Conservation (phyloP, 83 land plant genomes). For the Larix sibirica region DNA sequence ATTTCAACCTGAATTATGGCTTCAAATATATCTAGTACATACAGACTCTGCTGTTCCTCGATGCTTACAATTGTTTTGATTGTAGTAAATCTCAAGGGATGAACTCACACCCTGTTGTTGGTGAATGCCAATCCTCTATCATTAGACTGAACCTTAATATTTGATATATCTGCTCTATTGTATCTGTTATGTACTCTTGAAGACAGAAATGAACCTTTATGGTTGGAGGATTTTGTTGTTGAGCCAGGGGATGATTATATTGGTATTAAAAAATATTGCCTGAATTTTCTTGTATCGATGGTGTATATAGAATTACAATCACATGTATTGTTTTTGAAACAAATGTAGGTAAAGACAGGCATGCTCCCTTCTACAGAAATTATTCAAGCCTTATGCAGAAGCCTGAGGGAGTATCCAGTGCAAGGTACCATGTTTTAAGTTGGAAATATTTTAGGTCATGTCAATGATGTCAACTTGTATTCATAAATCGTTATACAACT, state of each 20-base stretch:
- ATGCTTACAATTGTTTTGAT: neutral
- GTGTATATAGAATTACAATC: neutral
- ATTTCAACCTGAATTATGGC: neutral
- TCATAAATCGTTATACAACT: neutral
- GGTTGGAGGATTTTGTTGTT: neutral
- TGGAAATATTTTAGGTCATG: neutral
- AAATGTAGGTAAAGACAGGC: slow-evolving; percentile 90
- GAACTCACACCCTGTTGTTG: neutral
- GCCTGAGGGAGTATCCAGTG: slow-evolving; percentile 65
- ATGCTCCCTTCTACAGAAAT: slow-evolving; percentile 87
- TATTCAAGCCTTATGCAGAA: slow-evolving; percentile 49
- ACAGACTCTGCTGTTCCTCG: neutral
- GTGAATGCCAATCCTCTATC: too few relatives aligned
- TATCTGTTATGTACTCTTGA: neutral
- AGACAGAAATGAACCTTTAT: neutral
- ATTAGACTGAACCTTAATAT: neutral
- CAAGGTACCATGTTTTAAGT: slow-evolving; percentile 51
- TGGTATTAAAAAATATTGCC: neutral
- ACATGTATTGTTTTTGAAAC: neutral
- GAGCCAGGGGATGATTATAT: neutral
- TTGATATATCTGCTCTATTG: neutral
- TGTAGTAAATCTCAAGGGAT: neutral
- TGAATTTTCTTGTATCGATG: neutral
- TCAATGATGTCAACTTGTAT: neutral
- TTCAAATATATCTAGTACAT: neutral